These are phyloP conservation scores for Alternaria longipes DNA, from an alignment of 2,329 filamentous ascomycete genomes.

Conservation along the genomic window DNA sequence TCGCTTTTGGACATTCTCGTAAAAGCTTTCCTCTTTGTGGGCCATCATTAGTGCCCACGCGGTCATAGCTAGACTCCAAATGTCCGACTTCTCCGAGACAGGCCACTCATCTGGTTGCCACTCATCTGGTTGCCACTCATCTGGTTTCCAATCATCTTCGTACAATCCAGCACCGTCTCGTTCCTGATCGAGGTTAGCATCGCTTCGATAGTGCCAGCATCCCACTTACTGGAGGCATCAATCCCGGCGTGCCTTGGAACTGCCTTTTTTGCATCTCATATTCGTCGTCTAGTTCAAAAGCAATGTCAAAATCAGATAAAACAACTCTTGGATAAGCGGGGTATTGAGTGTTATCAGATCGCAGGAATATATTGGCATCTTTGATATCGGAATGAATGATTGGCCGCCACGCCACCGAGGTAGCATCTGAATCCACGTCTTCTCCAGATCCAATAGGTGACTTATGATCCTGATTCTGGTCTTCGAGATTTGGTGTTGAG, in stretches of 20 bases:
- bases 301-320: neutral
- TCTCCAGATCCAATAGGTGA: neutral
- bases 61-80: neutral
- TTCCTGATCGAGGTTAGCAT: neutral
- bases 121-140: fast-evolving
- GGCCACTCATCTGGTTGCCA: neutral
- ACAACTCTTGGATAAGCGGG: neutral
- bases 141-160: neutral
- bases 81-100: neutral
- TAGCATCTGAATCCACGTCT: fast-evolving
- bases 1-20: neutral
- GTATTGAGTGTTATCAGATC: neutral
- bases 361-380: neutral
- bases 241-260: neutral
- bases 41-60: neutral
- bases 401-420: neutral
- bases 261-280: fast-evolving
- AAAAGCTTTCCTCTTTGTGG: neutral
- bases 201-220: neutral
- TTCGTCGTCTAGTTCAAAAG: neutral
- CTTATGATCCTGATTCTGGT: neutral
- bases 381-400: neutral
- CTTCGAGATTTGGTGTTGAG: neutral
- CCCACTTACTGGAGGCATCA: neutral
- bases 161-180: neutral